phyloP scores from a whole-genome alignment of 108 stramenopile species.

The Mayamaea pseudoterrestris region DNA sequence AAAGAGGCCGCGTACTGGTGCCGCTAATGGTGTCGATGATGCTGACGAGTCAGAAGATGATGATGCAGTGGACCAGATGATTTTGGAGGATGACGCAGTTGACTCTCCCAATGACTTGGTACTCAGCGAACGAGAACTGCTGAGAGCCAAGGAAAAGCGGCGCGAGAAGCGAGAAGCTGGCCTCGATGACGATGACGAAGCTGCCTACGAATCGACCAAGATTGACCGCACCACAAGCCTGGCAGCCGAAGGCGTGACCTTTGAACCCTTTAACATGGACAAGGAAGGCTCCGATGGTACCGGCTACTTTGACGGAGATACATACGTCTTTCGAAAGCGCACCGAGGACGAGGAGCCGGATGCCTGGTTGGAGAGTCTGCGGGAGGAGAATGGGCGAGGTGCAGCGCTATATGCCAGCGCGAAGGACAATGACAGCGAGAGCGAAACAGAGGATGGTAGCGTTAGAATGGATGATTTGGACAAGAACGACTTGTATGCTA shows the following conservation, averaged over 20 bases:
- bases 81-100: too few relatives aligned
- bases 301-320: conserved; percentile 51
- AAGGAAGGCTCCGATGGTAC: conserved; percentile 72
- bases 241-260: conserved; percentile 23
- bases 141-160: background rate
- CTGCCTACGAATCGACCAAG: conserved; percentile 47
- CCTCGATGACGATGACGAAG: conserved; percentile 10
- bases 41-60: background rate
- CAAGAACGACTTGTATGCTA: conserved; percentile 14
- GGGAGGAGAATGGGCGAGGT: conserved; percentile 50
- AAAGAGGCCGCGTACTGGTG: background rate
- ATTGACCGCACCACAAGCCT: conserved; percentile 20
- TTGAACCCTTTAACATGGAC: conserved; percentile 82
- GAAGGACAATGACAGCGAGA: too few relatives aligned
- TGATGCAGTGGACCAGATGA: background rate
- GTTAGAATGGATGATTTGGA: conserved; percentile 11
- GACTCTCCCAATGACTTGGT: too few relatives aligned
- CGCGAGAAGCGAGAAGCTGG: background rate
- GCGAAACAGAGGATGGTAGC: too few relatives aligned
- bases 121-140: too few relatives aligned
- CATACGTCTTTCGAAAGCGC: conserved; percentile 34
- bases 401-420: too few relatives aligned
- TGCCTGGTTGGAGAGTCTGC: conserved; percentile 52
- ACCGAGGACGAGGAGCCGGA: conserved; percentile 21
- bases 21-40: conserved; percentile 10